Evolutionary conservation across 257 asterid species (phyloP).

Genomic region (Pogostemon cablin): DNA sequence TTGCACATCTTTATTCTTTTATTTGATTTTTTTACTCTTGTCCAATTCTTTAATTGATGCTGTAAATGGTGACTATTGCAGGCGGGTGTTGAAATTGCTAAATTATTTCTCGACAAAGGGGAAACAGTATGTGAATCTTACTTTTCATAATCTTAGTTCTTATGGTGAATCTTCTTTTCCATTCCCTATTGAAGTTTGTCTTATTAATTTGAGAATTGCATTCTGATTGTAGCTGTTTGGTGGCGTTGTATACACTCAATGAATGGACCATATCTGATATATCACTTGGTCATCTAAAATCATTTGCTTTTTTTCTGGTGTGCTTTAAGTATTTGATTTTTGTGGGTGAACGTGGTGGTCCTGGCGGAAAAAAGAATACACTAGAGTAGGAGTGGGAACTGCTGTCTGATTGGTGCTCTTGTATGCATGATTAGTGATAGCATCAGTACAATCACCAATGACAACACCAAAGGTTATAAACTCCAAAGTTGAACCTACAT

Average conservation of each 20-base stretch:
- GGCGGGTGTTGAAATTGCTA: conserved; percentile 98
- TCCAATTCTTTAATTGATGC: conserved; percentile 29
- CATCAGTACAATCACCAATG: too few species aligned
- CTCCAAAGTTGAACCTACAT: background rate
- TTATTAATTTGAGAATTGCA: conserved; percentile 5
- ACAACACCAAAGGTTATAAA: background rate
- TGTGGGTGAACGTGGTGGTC: conserved; percentile 19
- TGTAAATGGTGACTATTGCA: conserved; percentile 54
- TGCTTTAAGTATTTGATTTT: background rate
- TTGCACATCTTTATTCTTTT: background rate
- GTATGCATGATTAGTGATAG: background rate
- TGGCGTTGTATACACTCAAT: background rate
- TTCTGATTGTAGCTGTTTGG: background rate
- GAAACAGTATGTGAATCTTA: conserved; percentile 64
- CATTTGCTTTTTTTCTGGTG: background rate
- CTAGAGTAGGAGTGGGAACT: background rate
- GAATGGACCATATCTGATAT: conserved; percentile 5
- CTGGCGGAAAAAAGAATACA: background rate
- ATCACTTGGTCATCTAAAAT: background rate
- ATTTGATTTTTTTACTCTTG: background rate
- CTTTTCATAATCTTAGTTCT: conserved; percentile 20
- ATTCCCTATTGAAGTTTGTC: conserved; percentile 1
- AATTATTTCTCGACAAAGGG: conserved; percentile 86
- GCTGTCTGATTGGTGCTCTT: background rate
- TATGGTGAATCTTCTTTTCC: conserved; percentile 12